Evolutionary conservation across 2,329 filamentous ascomycete species (phyloP).

Genomic region (Sclerotinia nivalis): DNA sequence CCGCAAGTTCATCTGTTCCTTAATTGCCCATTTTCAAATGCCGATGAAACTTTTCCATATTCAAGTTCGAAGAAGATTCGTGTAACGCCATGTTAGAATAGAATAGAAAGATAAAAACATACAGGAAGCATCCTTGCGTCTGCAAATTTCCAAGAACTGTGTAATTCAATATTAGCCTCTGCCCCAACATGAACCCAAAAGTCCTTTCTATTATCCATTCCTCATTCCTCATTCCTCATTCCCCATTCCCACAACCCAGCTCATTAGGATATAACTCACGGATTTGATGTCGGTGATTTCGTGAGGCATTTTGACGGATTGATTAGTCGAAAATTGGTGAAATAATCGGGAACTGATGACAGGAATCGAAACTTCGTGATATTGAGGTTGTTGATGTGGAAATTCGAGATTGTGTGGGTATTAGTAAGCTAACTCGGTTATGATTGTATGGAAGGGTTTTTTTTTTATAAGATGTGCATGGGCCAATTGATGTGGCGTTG

Average conservation of each 20-base stretch:
- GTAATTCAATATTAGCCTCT: constrained; percentile 22
- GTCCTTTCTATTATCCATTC: background rate
- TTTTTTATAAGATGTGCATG: constrained; percentile 3
- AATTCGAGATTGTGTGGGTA: constrained; percentile 26
- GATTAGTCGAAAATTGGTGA: constrained; percentile 32
- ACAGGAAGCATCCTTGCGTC: constrained; percentile 99
- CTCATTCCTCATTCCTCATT: background rate
- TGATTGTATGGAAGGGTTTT: constrained; percentile 19
- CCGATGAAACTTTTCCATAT: constrained; percentile 7
- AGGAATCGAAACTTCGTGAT: constrained; percentile 23
- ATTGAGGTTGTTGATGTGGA: constrained; percentile 24
- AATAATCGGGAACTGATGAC: constrained; percentile 23
- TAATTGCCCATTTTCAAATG: constrained; percentile 5
- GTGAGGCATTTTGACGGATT: constrained; percentile 84
- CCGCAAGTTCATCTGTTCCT: background rate
- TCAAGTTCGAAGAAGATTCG: background rate
- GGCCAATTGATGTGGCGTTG: constrained; percentile 4
- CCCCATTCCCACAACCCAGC: background rate
- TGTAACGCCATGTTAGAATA: background rate
- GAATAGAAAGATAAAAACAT: constrained; percentile 51
- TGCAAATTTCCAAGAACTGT: constrained; percentile 99
- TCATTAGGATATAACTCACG: constrained; percentile 47
- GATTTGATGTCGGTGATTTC: constrained; percentile 98
- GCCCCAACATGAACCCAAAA: background rate
- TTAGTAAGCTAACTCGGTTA: constrained; percentile 29